These are phyloP conservation scores for Alternaria ventricosa DNA, from an alignment of 2,329 filamentous ascomycete genomes.

Conservation along the genomic window DNA sequence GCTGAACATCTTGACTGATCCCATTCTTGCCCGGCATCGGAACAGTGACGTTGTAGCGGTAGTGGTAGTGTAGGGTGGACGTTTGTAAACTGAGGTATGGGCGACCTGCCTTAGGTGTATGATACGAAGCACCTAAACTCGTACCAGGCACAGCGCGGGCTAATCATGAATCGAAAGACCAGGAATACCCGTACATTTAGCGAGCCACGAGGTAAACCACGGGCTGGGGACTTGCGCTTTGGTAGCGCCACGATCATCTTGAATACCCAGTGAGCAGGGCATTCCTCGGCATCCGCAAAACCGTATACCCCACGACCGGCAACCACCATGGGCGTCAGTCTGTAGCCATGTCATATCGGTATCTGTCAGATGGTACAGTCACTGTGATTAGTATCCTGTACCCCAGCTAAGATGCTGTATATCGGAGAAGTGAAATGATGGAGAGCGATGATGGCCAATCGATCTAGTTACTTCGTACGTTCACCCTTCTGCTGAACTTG, in stretches of 20 bases:
- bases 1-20: conserved; percentile 21
- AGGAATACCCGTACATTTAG: not conserved
- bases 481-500: not conserved
- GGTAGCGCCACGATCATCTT: not conserved
- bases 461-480: not conserved
- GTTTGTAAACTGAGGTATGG: not conserved
- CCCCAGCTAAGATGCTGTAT: not conserved
- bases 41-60: not conserved
- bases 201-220: not conserved
- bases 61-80: not conserved
- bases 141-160: not conserved
- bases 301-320: not conserved
- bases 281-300: not conserved
- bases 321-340: not conserved
- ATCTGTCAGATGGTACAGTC: not conserved
- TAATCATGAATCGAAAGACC: not conserved
- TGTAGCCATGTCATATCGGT: not conserved
- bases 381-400: not conserved
- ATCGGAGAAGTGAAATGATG: not conserved
- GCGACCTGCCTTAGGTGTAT: not conserved
- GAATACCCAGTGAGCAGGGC: not conserved
- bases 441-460: not conserved
- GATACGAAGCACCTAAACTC: not conserved
- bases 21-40: conserved; percentile 10
- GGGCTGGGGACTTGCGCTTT: not conserved